A percentile compares a stretch with the other conserved stretches of the same genome.
phyloP scores from a whole-genome alignment of 345 rosid genomes.

The Lepidium didymum region DNA sequence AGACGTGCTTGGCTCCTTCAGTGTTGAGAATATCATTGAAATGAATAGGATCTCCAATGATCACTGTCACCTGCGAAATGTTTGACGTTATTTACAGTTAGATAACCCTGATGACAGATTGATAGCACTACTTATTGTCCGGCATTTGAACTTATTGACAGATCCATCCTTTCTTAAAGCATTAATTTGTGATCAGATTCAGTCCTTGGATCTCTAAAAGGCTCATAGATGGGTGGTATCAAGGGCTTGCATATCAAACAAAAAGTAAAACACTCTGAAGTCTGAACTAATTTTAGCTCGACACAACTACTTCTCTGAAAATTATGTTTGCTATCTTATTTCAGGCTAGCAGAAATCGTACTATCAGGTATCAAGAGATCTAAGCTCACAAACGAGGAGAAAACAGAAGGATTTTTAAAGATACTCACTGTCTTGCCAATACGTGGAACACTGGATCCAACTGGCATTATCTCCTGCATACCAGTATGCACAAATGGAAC shows the following conservation, averaged over 20 bases:
- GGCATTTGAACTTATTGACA: not conserved
- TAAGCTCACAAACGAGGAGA: not conserved
- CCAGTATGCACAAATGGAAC: conserved; percentile 93
- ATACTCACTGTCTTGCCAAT: conserved; percentile 76
- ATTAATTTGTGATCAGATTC: not conserved
- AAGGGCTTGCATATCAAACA: not conserved
- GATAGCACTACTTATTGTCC: not conserved
- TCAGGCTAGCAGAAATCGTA: not conserved
- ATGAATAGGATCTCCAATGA: conserved; percentile 77
- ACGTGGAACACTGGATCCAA: conserved; percentile 82
- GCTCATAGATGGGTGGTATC: not conserved
- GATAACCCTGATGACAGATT: not conserved
- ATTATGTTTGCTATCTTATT: not conserved
- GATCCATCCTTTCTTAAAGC: not conserved
- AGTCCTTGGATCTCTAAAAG: not conserved
- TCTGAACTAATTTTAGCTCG: not conserved
- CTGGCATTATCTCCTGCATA: conserved; percentile 95
- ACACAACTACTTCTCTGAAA: not conserved
- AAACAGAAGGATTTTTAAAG: not conserved
- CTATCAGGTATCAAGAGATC: not conserved
- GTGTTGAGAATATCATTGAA: conserved; percentile 55
- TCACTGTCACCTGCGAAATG: conserved; percentile 64
- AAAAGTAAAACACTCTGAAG: not conserved
- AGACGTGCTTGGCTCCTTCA: conserved; percentile 36
- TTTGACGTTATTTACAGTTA: not conserved